These are phyloP conservation scores for Ogataea ganodermae DNA, from an alignment of 805 yeast species.

Conservation along the genomic window DNA sequence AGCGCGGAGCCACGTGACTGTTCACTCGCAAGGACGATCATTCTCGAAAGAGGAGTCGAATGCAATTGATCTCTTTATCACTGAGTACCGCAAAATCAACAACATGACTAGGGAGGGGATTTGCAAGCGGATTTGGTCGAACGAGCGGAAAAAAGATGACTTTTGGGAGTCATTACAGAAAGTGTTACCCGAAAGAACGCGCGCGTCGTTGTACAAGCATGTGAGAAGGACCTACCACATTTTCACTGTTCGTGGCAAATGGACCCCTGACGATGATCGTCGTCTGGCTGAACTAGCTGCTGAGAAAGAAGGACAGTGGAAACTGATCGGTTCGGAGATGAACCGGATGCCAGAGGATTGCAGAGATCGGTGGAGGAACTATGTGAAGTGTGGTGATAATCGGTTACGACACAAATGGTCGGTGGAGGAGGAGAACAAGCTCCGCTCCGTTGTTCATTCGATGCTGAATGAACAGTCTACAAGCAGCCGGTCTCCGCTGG, in stretches of 20 bases:
- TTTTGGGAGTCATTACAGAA: conserved; percentile 85
- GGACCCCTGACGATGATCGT: conserved; percentile 83
- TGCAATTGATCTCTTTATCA: conserved; percentile 72
- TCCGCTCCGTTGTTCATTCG: conserved; percentile 55
- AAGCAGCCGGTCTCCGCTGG: conserved; percentile 18
- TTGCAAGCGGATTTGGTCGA: conserved; percentile 85
- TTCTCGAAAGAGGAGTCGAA: conserved; percentile 67
- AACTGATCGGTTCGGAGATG: conserved; percentile 72
- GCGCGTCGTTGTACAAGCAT: conserved; percentile 91
- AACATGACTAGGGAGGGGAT: conserved; percentile 65
- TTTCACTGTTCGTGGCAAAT: conserved; percentile 84
- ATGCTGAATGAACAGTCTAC: conserved; percentile 43
- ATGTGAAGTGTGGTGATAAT: conserved; percentile 84
- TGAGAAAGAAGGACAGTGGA: conserved; percentile 84
- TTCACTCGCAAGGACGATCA: conserved; percentile 29
- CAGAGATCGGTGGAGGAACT: conserved; percentile 94
- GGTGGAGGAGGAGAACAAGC: conserved; percentile 72
- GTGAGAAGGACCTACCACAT: conserved; percentile 88
- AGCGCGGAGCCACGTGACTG: conserved; percentile 38
- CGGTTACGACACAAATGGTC: conserved; percentile 81
- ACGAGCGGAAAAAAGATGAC: conserved; percentile 79
- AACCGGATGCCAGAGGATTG: conserved; percentile 98
- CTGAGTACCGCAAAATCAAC: conserved; percentile 65
- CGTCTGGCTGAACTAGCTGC: conserved; percentile 61
- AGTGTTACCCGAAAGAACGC: conserved; percentile 79